A percentile compares a stretch with the other conserved stretches of the same genome.
Conservation (phyloP, 2,329 filamentous ascomycete genomes). For the Blastomyces parvus region DNA sequence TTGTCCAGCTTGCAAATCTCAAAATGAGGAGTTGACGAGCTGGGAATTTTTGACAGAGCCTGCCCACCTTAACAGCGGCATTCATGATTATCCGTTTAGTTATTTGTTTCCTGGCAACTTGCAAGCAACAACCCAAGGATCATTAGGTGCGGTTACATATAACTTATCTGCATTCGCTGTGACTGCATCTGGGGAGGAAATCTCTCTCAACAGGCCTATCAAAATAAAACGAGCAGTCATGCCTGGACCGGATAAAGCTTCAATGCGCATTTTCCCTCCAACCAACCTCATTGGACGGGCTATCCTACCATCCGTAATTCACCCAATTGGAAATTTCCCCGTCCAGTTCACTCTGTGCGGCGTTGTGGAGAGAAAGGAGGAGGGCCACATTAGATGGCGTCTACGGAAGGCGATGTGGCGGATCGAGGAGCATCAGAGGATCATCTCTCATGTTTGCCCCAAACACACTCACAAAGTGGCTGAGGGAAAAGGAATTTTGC, state of each 20-base stretch:
- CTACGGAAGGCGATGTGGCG: conserved; percentile 88
- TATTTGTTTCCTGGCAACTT: conserved; percentile 74
- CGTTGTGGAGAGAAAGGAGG: conserved; percentile 62
- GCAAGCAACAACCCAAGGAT: conserved; percentile 70
- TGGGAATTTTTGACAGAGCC: conserved; percentile 65
- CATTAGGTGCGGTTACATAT: conserved; percentile 66
- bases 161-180: conserved; percentile 60
- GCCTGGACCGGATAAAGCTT: conserved; percentile 73
- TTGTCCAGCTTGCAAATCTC: conserved; percentile 65
- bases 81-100: conserved; percentile 80
- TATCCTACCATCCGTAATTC: conserved; percentile 70
- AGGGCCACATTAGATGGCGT: conserved; percentile 71
- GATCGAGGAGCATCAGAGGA: conserved; percentile 77
- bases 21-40: conserved; percentile 62
- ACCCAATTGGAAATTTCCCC: conserved; percentile 74
- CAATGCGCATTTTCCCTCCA: conserved; percentile 87
- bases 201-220: conserved; percentile 59
- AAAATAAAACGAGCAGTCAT: conserved; percentile 70
- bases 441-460: conserved; percentile 67
- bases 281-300: conserved; percentile 86
- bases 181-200: conserved; percentile 50
- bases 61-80: conserved; percentile 40
- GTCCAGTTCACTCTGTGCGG: conserved; percentile 75
- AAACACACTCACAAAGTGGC: conserved; percentile 61
- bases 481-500: conserved; percentile 60